Conservation (phyloP, 768 basidiomycete species). For the Cystoderma amianthinum region DNA sequence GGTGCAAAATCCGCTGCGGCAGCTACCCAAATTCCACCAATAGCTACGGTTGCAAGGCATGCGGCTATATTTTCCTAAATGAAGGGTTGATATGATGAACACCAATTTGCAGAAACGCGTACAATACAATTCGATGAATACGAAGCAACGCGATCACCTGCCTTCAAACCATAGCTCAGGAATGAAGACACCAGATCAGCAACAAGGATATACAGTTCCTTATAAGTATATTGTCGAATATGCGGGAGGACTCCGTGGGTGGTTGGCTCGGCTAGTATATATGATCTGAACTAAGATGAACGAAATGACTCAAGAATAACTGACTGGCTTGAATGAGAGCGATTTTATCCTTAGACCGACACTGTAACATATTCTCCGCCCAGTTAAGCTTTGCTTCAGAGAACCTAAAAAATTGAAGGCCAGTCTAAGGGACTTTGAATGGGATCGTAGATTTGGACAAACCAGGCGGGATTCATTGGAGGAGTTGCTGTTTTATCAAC, state of each 20-base stretch:
- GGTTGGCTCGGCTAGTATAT: slow-evolving; percentile 54
- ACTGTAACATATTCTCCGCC: slow-evolving; percentile 75
- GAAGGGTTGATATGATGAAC: background rate
- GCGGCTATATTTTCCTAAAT: slow-evolving; percentile 61
- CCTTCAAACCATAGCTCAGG: slow-evolving; percentile 40
- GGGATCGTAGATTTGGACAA: too few species aligned
- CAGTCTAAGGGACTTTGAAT: background rate
- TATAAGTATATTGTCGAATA: slow-evolving; percentile 44
- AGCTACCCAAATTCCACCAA: slow-evolving; percentile 80
- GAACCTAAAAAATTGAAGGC: slow-evolving; percentile 30
- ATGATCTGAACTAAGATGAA: slow-evolving; percentile 7
- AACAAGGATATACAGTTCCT: slow-evolving; percentile 50
- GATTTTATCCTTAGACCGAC: slow-evolving; percentile 46
- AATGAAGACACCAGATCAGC: slow-evolving; percentile 53
- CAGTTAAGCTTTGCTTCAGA: slow-evolving; percentile 60
- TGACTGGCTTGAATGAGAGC: slow-evolving; percentile 69
- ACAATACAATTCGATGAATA: slow-evolving; percentile 79
- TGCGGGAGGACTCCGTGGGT: slow-evolving; percentile 34
- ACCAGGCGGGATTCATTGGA: slow-evolving; percentile 65
- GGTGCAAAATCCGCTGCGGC: slow-evolving; percentile 82
- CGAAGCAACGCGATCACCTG: slow-evolving; percentile 69
- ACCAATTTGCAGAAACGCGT: slow-evolving; percentile 19
- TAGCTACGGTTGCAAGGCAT: slow-evolving; percentile 60
- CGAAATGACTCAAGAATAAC: slow-evolving; percentile 17
- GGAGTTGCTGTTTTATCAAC: slow-evolving; percentile 50